Conservation (phyloP, 208 protist species). For the Crithidia brevicula region DNA sequence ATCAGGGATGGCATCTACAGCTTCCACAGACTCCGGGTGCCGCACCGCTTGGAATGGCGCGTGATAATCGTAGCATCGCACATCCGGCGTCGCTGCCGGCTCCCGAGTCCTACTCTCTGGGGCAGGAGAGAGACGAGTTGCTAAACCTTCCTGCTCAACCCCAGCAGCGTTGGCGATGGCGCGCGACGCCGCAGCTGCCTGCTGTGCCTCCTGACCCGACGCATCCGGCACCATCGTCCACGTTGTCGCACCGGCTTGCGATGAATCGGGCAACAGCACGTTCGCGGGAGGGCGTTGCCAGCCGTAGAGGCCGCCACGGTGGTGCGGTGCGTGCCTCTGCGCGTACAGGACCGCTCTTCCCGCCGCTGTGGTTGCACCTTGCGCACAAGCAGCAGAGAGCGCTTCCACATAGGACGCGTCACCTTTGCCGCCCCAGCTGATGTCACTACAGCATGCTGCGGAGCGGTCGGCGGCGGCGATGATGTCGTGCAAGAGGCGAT, state of each 20-base stretch:
- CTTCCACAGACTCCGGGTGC: conserved; percentile 27
- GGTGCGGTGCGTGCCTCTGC: neutral
- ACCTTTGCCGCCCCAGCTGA: too few relatives aligned
- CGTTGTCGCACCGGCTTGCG: conserved; percentile 4
- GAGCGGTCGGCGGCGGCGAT: too few relatives aligned
- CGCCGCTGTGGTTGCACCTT: neutral
- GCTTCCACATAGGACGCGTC: too few relatives aligned
- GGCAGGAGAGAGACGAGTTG: too few relatives aligned
- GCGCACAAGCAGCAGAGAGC: too few relatives aligned
- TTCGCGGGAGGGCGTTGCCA: conserved; percentile 38
- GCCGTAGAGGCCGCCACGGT: conserved; percentile 12
- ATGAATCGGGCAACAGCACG: conserved; percentile 34
- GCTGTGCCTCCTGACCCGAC: conserved; percentile 23
- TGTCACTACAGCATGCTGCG: too few relatives aligned
- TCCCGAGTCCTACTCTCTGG: too few relatives aligned
- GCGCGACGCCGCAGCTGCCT: conserved; percentile 9
- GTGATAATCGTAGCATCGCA: conserved; percentile 35
- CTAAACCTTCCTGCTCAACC: neutral
- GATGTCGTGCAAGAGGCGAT: conserved; percentile 23
- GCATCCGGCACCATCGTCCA: conserved; percentile 12
- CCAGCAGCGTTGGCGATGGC: neutral
- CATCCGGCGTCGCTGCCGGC: neutral
- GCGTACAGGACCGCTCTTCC: conserved; percentile 11
- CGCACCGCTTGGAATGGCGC: conserved; percentile 37
- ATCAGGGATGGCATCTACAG: conserved; percentile 6